Base-by-base conservation (phyloP, 805 yeast species). In the Metschnikowia proteae region DNA sequence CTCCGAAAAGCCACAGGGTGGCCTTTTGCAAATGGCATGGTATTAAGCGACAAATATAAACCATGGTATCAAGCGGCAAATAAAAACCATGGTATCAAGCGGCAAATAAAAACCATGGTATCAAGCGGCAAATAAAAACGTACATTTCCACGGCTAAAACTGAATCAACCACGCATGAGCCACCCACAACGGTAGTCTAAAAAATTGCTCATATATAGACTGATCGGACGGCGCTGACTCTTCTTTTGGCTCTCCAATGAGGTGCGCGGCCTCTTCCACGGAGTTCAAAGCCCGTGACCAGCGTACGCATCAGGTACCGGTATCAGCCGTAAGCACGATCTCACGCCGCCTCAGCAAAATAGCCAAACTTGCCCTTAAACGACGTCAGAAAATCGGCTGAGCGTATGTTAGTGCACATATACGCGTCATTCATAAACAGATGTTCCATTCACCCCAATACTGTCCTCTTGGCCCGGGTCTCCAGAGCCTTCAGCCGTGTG, bases 201-300 rank as follows among this genome's bases (percentile, higher is more conserved):
- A 28, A 26, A 9, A 11, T 37, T 37, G 40, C 40, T 37, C 40
- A 37, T 37, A 37, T 5, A 25, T n/a, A n/a, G 23, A 8, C 30
- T 22, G 23, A n/a, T 4, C 7, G 22, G 4, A 26, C 29, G 31
- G 30, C 11, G 25, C 31, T n/a, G 6, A 5, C 35, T 23, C 34
- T 22, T 17, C 8, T 17, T 33, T 17, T 29, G 42, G 27, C 34
- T 30, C 43, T 29, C 43, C 43, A 39, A 39, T 39, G 23, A 30
- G 30, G 23, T 29, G 43, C 23, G 35, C 43, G 28, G 8, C 9
- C 6, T 30, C 23, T 30, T 29, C 35, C 43, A 23, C 43, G 43
- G 43, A 39, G 28, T 30, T 39, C 28, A 23, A 39, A 11, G 35
- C 6, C 43, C 43, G 43, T 39, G 43, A 39, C 43, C 43, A 10